Percentiles rank a stretch among this genome's conserved stretches.
phyloP scores from a whole-genome alignment of 805 yeast genomes.

The Sugiyamaella boreocaroliniensis region DNA sequence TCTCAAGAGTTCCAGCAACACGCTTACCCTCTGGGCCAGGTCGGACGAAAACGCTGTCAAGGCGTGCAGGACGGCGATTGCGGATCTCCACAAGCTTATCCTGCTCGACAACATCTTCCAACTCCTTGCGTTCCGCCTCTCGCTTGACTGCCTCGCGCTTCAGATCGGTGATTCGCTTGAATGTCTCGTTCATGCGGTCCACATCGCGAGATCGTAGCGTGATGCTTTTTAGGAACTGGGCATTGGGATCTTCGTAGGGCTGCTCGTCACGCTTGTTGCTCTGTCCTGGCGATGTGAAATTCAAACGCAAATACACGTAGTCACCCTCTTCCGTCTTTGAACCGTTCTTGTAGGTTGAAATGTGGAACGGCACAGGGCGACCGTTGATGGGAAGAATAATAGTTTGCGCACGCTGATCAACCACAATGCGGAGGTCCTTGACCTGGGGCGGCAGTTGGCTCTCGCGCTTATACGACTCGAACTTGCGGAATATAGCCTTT shows the following conservation, averaged over 20 bases:
- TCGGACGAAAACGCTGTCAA: constrained; percentile 84
- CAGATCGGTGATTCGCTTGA: constrained; percentile 83
- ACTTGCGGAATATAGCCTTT: constrained; percentile 76
- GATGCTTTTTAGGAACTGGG: constrained; percentile 78
- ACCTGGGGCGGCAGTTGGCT: constrained; percentile 82
- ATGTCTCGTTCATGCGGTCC: constrained; percentile 83
- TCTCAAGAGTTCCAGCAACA: constrained; percentile 80
- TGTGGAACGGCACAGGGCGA: constrained; percentile 96
- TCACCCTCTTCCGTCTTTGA: constrained; percentile 96
- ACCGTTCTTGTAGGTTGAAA: constrained; percentile 88
- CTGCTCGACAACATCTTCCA: constrained; percentile 92
- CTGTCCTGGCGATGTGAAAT: constrained; percentile 88
- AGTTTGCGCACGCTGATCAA: constrained; percentile 82
- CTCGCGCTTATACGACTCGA: constrained; percentile 91
- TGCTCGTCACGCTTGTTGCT: constrained; percentile 65
- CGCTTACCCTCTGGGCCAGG: constrained; percentile 98
- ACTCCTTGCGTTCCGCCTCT: constrained; percentile 81
- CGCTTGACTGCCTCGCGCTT: constrained; percentile 86
- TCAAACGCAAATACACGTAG: constrained; percentile 79
- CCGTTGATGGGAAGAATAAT: constrained; percentile 88
- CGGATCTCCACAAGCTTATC: constrained; percentile 77
- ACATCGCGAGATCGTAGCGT: constrained; percentile 86
- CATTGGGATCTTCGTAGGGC: constrained; percentile 87
- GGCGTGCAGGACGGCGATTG: constrained; percentile 76
- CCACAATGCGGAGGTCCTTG: constrained; percentile 76